These are phyloP conservation scores for Botrytis fragariae DNA, from an alignment of 2,329 filamentous ascomycete species.

Conservation along the genomic window DNA sequence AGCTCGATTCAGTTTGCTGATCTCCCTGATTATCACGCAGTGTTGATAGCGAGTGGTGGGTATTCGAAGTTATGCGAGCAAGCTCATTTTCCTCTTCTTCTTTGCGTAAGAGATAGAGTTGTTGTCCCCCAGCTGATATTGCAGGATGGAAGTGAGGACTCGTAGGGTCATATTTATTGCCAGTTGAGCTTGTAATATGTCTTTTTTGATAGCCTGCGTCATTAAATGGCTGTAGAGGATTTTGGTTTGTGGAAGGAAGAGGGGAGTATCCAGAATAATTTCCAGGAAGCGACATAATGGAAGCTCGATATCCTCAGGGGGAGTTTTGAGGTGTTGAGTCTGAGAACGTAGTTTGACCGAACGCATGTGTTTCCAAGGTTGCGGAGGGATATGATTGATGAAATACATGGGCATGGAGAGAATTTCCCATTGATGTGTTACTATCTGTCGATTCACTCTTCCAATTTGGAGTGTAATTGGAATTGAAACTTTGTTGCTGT, in stretches of 20 bases:
- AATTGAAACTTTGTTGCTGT: neutral
- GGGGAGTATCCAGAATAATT: neutral
- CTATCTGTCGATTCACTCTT: neutral
- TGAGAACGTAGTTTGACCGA: neutral
- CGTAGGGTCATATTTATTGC: neutral
- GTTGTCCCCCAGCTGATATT: neutral
- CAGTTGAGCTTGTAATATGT: neutral
- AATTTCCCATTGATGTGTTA: neutral
- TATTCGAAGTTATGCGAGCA: neutral
- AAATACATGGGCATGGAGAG: neutral
- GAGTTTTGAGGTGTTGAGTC: neutral
- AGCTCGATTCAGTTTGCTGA: neutral
- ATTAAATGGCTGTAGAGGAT: neutral
- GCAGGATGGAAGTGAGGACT: conserved; percentile 2
- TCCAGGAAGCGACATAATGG: neutral
- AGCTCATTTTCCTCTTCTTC: neutral
- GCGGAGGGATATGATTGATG: neutral
- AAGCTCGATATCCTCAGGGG: too few species aligned
- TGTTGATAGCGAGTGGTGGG: neutral
- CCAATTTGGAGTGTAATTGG: neutral
- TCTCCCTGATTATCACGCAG: neutral
- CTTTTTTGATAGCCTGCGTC: too few species aligned
- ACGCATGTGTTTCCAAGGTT: neutral
- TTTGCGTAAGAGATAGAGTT: neutral
- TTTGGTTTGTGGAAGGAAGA: neutral